These are phyloP conservation scores for Colletotrichum sp. DNA, from an alignment of 2,329 filamentous ascomycete genomes.

Conservation along the genomic window DNA sequence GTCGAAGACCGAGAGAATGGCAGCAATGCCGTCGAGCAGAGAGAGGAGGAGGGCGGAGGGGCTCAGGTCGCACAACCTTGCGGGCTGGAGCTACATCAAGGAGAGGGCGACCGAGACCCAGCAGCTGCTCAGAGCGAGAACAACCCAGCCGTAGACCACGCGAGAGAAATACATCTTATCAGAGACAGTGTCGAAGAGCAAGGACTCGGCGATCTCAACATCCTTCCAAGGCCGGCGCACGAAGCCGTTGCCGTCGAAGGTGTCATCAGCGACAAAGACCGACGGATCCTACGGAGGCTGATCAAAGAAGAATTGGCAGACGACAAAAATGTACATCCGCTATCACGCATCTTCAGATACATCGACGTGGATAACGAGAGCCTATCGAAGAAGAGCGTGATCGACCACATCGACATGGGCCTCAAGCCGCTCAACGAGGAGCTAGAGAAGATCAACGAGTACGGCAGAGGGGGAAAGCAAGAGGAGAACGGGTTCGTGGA, in stretches of 20 bases:
- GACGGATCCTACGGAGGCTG: not conserved
- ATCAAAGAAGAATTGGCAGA: not conserved
- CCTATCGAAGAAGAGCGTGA: not conserved
- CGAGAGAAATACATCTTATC: not conserved
- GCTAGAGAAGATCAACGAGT: not conserved
- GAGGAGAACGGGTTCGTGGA: not conserved
- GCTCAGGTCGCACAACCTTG: not conserved
- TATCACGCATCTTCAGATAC: not conserved
- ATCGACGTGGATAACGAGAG: not conserved
- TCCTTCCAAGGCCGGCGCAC: not conserved
- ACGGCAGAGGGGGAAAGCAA: not conserved
- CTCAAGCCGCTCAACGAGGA: not conserved
- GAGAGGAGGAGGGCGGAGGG: not conserved
- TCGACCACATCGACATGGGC: not conserved
- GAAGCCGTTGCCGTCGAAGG: not conserved
- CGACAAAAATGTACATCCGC: not conserved
- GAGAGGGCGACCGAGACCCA: not conserved
- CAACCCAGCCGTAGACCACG: not conserved
- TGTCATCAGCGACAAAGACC: not conserved
- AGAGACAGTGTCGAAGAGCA: not conserved
- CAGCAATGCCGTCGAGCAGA: not conserved
- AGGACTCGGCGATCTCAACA: not conserved
- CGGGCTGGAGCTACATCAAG: not conserved
- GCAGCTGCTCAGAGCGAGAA: not conserved
- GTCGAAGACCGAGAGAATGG: not conserved